Evolutionary conservation across 2,329 filamentous ascomycete species (phyloP), one percentile per base, ranked within the genome.

Genomic region (Colletotrichum sublineola): DNA sequence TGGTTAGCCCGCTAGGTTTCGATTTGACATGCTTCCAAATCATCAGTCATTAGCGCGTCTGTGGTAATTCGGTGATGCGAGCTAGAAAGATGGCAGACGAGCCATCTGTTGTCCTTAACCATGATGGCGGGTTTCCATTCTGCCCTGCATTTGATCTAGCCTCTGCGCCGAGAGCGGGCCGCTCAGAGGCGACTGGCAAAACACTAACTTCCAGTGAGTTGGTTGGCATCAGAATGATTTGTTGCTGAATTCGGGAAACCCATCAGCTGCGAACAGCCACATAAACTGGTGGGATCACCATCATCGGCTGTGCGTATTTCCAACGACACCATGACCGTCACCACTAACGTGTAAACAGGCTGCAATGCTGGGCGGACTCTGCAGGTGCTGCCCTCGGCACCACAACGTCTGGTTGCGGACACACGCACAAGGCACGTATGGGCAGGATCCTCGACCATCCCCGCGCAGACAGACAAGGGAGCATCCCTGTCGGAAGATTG

Each of bases 91-190:
- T 63, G 57, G 63, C 57, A 60, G 31, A 46, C 46, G 38, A 48
- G 69, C 46, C 5, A 56, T 50, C 33, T 48, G 20, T 24, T 12
- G 40, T 53, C 53, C 40, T 60, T 31, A 56, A 72, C 60, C 60
- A 40, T 29, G 60, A 64, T 61, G 69, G 66, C 29, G 66, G 66
- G 60, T 53, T 56, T 72, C 33, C n/a, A 29, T 55, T 61, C 44
- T n/a, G 60, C 66, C 66, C 55, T 53, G 55, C 20, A 69, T 64
- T 48, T 7, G 44, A 61, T 42, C 58, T 72, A 72, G 69, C 18
- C 44, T 31, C 36, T 50, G 5, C 36, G 15, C 18, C 52, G 42
- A 48, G 58, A 9, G 9, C 12, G 5, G 53, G 42, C 31, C 50
- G 58, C 44, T 52, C 5, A 38, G 12, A 71, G 55, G 44, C 31